Conservation (phyloP, 2,329 filamentous ascomycete genomes). For the Alternaria consortialis region DNA sequence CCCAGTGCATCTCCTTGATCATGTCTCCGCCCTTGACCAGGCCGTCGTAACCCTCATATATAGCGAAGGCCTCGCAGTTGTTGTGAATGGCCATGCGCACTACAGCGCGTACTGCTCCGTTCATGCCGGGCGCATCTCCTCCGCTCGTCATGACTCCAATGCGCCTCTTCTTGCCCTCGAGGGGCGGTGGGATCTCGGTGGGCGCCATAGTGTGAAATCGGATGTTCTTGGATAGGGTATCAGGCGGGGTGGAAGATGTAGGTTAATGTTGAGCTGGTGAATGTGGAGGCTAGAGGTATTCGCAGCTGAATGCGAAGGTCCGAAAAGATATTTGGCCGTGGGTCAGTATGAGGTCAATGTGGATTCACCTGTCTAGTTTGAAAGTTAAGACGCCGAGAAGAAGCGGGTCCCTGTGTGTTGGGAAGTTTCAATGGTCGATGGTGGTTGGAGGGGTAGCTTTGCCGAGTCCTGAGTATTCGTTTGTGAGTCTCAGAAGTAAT, state of each 20-base stretch:
- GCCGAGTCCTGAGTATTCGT: conserved; percentile 7
- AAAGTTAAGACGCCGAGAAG: conserved; percentile 26
- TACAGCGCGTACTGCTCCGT: conserved; percentile 86
- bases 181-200: conserved; percentile 44
- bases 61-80: conserved; percentile 59
- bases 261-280: conserved; percentile 3
- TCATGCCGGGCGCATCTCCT: conserved; percentile 95
- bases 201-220: conserved; percentile 38
- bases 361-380: conserved; percentile 24
- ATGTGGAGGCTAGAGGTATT: conserved; percentile 16
- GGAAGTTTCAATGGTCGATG: conserved; percentile 23
- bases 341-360: conserved; percentile 39
- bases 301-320: conserved; percentile 9
- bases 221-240: conserved; percentile 10
- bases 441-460: conserved; percentile 23
- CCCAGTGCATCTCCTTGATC: conserved; percentile 89
- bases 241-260: conserved; percentile 10
- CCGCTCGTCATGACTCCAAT: conserved; percentile 95
- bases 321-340: conserved; percentile 24
- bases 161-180: conserved; percentile 64
- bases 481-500: not conserved
- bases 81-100: conserved; percentile 90
- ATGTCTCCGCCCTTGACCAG: conserved; percentile 87
- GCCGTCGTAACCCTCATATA: conserved; percentile 94
- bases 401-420: conserved; percentile 36